These are phyloP conservation scores for Coniochaeta sp. DNA, from an alignment of 2,329 filamentous ascomycete genomes.

Conservation along the genomic window DNA sequence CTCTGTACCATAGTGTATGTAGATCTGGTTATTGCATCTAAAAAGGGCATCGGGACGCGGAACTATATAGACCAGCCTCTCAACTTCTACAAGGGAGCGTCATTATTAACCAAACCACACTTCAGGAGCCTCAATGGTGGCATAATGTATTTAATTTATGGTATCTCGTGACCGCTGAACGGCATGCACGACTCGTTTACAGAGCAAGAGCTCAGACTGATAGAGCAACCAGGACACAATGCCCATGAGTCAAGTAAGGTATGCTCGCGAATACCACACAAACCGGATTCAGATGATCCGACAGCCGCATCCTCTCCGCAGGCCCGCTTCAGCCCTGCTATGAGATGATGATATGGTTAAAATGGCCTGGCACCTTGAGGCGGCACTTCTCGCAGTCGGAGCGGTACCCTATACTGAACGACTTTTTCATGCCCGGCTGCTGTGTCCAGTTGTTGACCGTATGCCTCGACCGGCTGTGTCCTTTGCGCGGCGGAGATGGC, in stretches of 20 bases:
- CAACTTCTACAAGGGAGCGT: background rate
- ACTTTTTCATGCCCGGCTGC: slow-evolving; percentile 58
- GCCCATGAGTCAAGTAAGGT: background rate
- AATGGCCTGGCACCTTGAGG: slow-evolving; percentile 68
- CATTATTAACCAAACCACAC: background rate
- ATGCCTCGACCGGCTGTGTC: slow-evolving; percentile 51
- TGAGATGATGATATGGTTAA: slow-evolving; percentile 69
- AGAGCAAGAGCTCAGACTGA: background rate
- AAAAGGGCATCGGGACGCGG: background rate
- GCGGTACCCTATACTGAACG: slow-evolving; percentile 71
- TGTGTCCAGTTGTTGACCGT: slow-evolving; percentile 54
- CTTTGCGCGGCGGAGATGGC: slow-evolving; percentile 41
- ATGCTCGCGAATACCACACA: background rate
- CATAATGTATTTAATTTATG: background rate
- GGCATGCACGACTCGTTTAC: background rate
- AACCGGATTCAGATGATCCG: background rate
- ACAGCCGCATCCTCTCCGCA: background rate
- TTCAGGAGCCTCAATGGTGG: background rate
- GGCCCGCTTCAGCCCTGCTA: slow-evolving; percentile 25
- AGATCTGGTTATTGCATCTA: slow-evolving; percentile 1
- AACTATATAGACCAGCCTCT: background rate
- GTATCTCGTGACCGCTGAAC: background rate
- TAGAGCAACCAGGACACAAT: background rate
- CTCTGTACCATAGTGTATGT: background rate
- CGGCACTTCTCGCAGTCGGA: slow-evolving; percentile 73